A percentile compares a stretch with the other conserved stretches of the same genome.
Evolutionary conservation across 371 early-diverging fungal species (phyloP).

Genomic region (Batrachochytrium dendrobatidis): DNA sequence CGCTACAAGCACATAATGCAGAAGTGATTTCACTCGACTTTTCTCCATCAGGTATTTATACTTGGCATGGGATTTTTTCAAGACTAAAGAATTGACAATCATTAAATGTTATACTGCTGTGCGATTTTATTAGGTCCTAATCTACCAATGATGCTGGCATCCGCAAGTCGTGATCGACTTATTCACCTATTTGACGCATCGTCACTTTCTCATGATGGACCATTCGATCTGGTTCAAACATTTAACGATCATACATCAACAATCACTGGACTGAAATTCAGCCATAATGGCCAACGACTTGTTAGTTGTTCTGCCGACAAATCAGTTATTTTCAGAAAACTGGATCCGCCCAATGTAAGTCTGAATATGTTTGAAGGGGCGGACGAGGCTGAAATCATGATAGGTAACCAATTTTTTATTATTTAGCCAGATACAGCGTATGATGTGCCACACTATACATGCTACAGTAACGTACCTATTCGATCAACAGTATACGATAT

Average conservation of each 20-base stretch:
- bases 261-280: constrained; percentile 67
- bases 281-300: constrained; percentile 52
- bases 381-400: too few relatives aligned
- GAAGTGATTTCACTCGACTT: constrained; percentile 77
- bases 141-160: constrained; percentile 40
- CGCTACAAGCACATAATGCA: constrained; percentile 75
- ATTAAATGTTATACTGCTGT: too few relatives aligned
- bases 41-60: constrained; percentile 30
- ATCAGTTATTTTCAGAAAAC: constrained; percentile 65
- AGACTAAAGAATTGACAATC: constrained; percentile 1
- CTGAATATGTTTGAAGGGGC: constrained; percentile 1
- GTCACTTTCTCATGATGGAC: constrained; percentile 14
- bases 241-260: constrained; percentile 83
- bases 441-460: neutral
- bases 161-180: constrained; percentile 73
- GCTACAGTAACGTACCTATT: constrained; percentile 63
- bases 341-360: neutral
- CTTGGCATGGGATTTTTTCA: constrained; percentile 18
- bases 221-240: constrained; percentile 61
- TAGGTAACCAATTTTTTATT: too few relatives aligned
- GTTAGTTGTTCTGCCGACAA: constrained; percentile 83
- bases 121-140: neutral
- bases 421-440: neutral
- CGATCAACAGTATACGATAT: constrained; percentile 65
- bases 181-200: constrained; percentile 66